Evolutionary conservation across 768 basidiomycete species (phyloP).

Genomic region (Mycena capillaripes): DNA sequence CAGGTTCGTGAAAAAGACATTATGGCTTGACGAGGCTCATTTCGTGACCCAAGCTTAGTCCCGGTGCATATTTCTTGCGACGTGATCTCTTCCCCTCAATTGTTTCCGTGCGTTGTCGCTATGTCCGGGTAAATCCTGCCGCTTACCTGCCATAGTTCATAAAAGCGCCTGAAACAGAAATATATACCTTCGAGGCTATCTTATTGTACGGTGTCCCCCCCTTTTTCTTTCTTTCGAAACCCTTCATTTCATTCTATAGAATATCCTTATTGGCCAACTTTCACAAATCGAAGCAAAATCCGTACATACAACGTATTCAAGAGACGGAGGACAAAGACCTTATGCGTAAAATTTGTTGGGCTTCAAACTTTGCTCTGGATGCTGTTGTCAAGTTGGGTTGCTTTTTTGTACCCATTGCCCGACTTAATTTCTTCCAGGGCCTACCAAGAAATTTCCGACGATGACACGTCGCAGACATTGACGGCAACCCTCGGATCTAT

Average conservation of each 20-base stretch:
- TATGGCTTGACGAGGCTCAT: background rate
- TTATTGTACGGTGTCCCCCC: slow-evolving; percentile 53
- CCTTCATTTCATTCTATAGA: slow-evolving; percentile 1
- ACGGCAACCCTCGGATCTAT: slow-evolving; percentile 66
- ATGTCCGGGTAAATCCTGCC: background rate
- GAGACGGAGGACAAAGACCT: slow-evolving; percentile 62
- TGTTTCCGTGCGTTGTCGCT: slow-evolving; percentile 53
- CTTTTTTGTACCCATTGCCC: background rate
- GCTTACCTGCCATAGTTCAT: slow-evolving; percentile 54
- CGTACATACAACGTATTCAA: slow-evolving; percentile 68
- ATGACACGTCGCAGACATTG: slow-evolving; percentile 63
- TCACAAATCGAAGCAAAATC: slow-evolving; percentile 80
- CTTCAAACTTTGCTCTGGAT: slow-evolving; percentile 65
- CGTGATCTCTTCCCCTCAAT: slow-evolving; percentile 72
- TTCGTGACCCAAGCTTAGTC: slow-evolving; percentile 63
- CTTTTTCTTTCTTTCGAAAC: background rate
- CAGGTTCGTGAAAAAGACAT: slow-evolving; percentile 31
- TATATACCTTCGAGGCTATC: slow-evolving; percentile 71
- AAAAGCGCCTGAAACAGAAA: slow-evolving; percentile 66
- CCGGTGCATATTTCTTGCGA: slow-evolving; percentile 79
- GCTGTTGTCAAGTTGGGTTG: slow-evolving; percentile 61
- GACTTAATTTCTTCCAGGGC: slow-evolving; percentile 51
- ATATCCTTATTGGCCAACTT: slow-evolving; percentile 78
- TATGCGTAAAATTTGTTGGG: slow-evolving; percentile 72
- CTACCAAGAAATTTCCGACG: slow-evolving; percentile 70